Conservation (phyloP, 2,329 filamentous ascomycete species). For the Tolypocladium endophyticum region DNA sequence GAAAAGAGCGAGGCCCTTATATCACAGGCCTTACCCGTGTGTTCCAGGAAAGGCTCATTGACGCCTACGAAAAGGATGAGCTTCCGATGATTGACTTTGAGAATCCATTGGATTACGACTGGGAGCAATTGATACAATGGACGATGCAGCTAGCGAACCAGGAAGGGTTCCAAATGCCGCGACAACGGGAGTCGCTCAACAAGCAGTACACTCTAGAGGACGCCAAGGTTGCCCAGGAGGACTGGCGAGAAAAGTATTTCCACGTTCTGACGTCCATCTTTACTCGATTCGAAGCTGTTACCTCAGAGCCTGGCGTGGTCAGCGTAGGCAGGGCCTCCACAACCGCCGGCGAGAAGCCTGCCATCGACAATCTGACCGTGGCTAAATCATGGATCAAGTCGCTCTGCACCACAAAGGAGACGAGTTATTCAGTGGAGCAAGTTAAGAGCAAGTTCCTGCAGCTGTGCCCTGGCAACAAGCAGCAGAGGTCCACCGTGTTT, state of each 20-base stretch:
- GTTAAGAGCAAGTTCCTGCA: slow-evolving; percentile 41
- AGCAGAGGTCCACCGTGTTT: slow-evolving; percentile 32
- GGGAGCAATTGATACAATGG: slow-evolving; percentile 58
- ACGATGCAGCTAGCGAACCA: slow-evolving; percentile 40
- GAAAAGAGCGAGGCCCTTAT: slow-evolving; percentile 38
- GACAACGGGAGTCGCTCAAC: slow-evolving; percentile 32
- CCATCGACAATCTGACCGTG: slow-evolving; percentile 23
- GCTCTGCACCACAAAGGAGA: slow-evolving; percentile 41
- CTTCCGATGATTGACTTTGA: slow-evolving; percentile 54
- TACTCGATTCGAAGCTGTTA: slow-evolving; percentile 43
- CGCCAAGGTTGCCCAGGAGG: slow-evolving; percentile 17
- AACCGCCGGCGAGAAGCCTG: neutral
- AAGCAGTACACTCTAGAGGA: slow-evolving; percentile 29
- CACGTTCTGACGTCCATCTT: slow-evolving; percentile 42
- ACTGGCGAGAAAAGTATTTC: slow-evolving; percentile 50
- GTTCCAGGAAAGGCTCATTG: slow-evolving; percentile 56
- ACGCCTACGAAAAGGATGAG: slow-evolving; percentile 53
- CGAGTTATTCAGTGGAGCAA: slow-evolving; percentile 34
- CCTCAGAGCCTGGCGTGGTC: slow-evolving; percentile 35
- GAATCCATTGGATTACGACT: slow-evolving; percentile 55
- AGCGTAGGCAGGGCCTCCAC: slow-evolving; percentile 7
- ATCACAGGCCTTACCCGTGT: slow-evolving; percentile 44
- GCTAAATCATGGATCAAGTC: slow-evolving; percentile 51
- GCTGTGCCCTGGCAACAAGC: slow-evolving; percentile 29
- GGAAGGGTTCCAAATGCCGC: slow-evolving; percentile 37